phyloP scores from a whole-genome alignment of 1,284 basidiomycete species.

The Leccinum subrobustum region DNA sequence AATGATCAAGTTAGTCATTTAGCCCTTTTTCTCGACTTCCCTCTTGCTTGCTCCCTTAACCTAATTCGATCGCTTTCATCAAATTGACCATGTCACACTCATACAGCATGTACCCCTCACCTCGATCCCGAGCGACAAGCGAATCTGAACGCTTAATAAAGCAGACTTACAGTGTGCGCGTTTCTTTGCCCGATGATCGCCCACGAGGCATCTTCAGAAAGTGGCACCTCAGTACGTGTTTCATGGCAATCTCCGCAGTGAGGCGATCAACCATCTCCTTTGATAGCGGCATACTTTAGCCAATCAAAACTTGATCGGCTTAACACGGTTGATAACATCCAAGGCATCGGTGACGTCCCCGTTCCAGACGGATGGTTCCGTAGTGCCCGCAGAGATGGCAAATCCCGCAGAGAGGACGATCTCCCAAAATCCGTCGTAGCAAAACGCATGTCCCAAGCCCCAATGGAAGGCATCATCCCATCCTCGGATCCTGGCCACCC shows the following conservation, averaged over 20 bases:
- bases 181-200: conserved; percentile 66
- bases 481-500: conserved; percentile 22
- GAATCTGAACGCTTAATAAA: conserved; percentile 68
- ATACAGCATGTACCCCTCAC: conserved; percentile 36
- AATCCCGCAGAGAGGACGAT: conserved; percentile 55
- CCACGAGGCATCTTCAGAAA: conserved; percentile 64
- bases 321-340: conserved; percentile 63
- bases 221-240: conserved; percentile 75
- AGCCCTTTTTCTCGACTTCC: conserved; percentile 14
- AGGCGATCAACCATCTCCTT: conserved; percentile 12
- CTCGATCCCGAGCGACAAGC: conserved; percentile 38
- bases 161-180: conserved; percentile 81
- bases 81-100: conserved; percentile 15
- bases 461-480: conserved; percentile 32
- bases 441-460: conserved; percentile 35
- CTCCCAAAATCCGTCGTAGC: conserved; percentile 37
- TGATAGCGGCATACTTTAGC: conserved; percentile 75
- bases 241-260: conserved; percentile 27
- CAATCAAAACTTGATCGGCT: conserved; percentile 68
- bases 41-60: conserved; percentile 10
- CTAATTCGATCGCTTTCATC: conserved; percentile 22
- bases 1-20: conserved; percentile 56
- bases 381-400: conserved; percentile 64
- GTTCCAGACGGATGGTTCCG: conserved; percentile 76
- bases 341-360: conserved; percentile 56